Base-by-base conservation (phyloP, 2,329 filamentous ascomycete genomes). In the Botrytis byssoidea region DNA sequence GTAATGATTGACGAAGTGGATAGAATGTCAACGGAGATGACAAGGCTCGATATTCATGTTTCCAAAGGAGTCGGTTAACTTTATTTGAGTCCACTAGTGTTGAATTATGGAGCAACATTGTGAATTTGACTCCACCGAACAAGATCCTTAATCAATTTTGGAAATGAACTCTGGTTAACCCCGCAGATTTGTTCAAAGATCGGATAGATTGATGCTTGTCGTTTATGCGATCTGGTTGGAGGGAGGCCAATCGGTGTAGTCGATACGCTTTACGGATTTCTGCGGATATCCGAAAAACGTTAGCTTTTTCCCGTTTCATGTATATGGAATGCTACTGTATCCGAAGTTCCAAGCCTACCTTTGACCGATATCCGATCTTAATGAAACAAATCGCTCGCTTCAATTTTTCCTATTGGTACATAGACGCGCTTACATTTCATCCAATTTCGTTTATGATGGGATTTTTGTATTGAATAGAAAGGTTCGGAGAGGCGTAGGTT, bases 141-240 rank as follows among this genome's bases (percentile, higher is more conserved):
- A 25, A 57, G 48, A 68, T 68, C 48, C 66, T 68, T 57, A 68
- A 57, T 68, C 66, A 68, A 68, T 57, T 68, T 57, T 42, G 22
- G 48, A 57, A 68, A 68, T 68, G 35, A 57, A 37, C 9, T 32
- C 16, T 57, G 32, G 2, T 16, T 32, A 29, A 57, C 66, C 66
- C 66, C 48, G 48, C 66, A 57, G n/a, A 42, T 51, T n/a, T 42
- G 25, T 68, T 57, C 20, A 68, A 22, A 68, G 66, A 68, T 68
- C 35, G 48, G 48, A 37, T 67, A 51, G 44, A 51, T n/a, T 37
- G 51, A 67, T 51, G 44, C 20, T 51, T 51, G 46, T 29, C 25
- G 25, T 57, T 42, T 42, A 68, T 42, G 35, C 66, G 35, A 68
- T 57, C 25, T 57, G 16, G 8, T 29, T 66, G n/a, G 42, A 18